These are phyloP conservation scores for Lachancea quebecensis DNA, from an alignment of 805 yeast species.

Conservation along the genomic window DNA sequence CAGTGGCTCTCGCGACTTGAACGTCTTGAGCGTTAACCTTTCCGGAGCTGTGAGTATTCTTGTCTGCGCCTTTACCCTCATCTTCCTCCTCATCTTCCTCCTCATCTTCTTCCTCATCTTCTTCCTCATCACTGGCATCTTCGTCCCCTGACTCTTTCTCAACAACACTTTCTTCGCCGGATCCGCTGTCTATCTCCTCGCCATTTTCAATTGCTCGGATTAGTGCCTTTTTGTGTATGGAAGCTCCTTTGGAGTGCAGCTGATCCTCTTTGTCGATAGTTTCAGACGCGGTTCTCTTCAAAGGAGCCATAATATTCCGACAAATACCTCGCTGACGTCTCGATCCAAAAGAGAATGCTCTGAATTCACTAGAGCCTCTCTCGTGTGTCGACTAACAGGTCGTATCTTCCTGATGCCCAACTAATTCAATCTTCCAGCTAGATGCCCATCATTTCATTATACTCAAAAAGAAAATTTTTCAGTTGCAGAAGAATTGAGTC, in stretches of 20 bases:
- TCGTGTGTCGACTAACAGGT: background rate
- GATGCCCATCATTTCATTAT: background rate
- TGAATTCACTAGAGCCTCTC: slow-evolving; percentile 1
- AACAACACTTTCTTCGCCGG: background rate
- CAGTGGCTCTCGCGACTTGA: slow-evolving; percentile 87
- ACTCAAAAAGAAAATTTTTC: slow-evolving; percentile 7
- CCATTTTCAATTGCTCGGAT: slow-evolving; percentile 2
- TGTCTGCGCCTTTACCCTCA: slow-evolving; percentile 8
- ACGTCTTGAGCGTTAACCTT: slow-evolving; percentile 69
- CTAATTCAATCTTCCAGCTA: background rate
- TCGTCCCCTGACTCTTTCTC: slow-evolving; percentile 9
- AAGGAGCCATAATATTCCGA: slow-evolving; percentile 7
- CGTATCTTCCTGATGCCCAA: background rate
- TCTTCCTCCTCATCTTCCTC: slow-evolving; percentile 15
- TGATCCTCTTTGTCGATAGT: slow-evolving; percentile 6
- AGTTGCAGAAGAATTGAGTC: slow-evolving; percentile 7
- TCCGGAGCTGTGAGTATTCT: slow-evolving; percentile 13
- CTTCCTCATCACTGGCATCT: slow-evolving; percentile 11
- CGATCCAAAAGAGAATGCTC: background rate
- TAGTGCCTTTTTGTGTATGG: slow-evolving; percentile 9
- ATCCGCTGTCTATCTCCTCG: background rate
- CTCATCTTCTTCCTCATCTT: slow-evolving; percentile 21
- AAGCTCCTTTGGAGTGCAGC: slow-evolving; percentile 1
- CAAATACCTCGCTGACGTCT: background rate
- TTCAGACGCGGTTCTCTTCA: slow-evolving; percentile 23